Evolutionary conservation across 768 basidiomycete species (phyloP).

Genomic region (Auricularia cornea): DNA sequence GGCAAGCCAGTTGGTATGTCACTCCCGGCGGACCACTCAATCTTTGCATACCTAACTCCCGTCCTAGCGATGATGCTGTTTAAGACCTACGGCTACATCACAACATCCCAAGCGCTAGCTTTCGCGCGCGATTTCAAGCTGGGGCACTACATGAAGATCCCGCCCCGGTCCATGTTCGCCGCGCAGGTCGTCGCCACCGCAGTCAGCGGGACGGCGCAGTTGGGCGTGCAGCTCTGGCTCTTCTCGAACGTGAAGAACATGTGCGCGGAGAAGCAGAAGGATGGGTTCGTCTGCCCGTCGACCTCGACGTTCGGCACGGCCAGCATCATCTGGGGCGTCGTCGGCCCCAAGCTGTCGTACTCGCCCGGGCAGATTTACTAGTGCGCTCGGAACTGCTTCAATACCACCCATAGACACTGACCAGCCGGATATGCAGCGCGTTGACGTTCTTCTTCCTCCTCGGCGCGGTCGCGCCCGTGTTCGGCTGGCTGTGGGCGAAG

Average conservation of each 20-base stretch:
- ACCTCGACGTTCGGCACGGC: constrained; percentile 28
- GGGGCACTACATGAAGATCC: constrained; percentile 23
- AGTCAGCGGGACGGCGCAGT: constrained; percentile 36
- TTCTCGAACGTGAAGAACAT: constrained; percentile 25
- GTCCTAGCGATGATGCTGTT: constrained; percentile 58
- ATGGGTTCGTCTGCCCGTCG: constrained; percentile 20
- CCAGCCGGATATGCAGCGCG: constrained; percentile 22
- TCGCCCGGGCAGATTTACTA: background rate
- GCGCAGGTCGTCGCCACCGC: constrained; percentile 25
- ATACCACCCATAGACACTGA: no score
- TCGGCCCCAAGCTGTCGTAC: background rate
- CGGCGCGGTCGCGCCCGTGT: constrained; percentile 27
- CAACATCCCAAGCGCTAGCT: constrained; percentile 51
- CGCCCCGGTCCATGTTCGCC: constrained; percentile 25
- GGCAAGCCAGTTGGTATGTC: constrained; percentile 56
- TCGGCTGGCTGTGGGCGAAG: constrained; percentile 23
- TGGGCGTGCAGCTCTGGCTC: constrained; percentile 13
- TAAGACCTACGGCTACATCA: constrained; percentile 46
- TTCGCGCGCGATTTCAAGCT: constrained; percentile 76
- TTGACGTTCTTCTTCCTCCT: constrained; percentile 27
- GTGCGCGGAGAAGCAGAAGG: constrained; percentile 24
- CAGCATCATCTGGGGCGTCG: constrained; percentile 20
- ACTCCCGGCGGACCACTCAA: constrained; percentile 12
- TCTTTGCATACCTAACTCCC: constrained; percentile 3
- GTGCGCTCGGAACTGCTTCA: background rate